Base-by-base conservation (phyloP, 2,329 filamentous ascomycete genomes). In the Venturia nashicola region DNA sequence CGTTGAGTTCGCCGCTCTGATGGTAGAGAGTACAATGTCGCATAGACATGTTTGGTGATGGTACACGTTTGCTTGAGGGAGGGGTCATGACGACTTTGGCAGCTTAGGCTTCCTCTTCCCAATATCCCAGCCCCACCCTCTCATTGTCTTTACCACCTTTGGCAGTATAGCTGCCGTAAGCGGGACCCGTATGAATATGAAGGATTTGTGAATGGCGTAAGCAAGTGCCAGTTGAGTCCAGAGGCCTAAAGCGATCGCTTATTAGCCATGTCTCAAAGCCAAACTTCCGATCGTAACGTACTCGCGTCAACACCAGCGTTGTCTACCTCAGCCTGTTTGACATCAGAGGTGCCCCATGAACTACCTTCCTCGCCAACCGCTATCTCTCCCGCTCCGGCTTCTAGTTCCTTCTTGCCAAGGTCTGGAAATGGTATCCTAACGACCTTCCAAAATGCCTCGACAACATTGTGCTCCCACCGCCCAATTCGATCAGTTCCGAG, bases 141-240 rank as follows among this genome's bases (percentile, higher is more conserved):
- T 82, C 36, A 99, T 79, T 14, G 86, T 84, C 76, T 91, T 95
- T 71, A 97, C 94, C n/a, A 97, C 87, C 76, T 95, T 97, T 1
- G 94, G 94, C 9, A 90, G 91, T 42, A 97, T 82, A 2, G 91
- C 93, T 14, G 90, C 91, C 0, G 94, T 94, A 67, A 97, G 77
- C 9, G 94, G 94, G 11, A 99, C 91, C n/a, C 94, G 85, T 68
- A 97, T 76, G 75, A 99, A 96, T 71, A 99, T 97, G 75, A 97
- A 91, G 69, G 89, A 95, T 78, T 99, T 99, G 81, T 99, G 94
- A 65, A 99, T 90, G 36, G 93, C 93, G 72, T 99, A 99, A 14
- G 94, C 94, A 60, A 99, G 82, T 18, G 90, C 91, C 39, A 99
- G 79, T 73, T 97, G 91, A 9, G 94, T 97, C 84, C 85, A 87